A percentile compares a stretch with the other conserved stretches of the same genome.
These are phyloP conservation scores for Casuarina glauca DNA, from an alignment of 306 rosid genomes.

Conservation along the genomic window DNA sequence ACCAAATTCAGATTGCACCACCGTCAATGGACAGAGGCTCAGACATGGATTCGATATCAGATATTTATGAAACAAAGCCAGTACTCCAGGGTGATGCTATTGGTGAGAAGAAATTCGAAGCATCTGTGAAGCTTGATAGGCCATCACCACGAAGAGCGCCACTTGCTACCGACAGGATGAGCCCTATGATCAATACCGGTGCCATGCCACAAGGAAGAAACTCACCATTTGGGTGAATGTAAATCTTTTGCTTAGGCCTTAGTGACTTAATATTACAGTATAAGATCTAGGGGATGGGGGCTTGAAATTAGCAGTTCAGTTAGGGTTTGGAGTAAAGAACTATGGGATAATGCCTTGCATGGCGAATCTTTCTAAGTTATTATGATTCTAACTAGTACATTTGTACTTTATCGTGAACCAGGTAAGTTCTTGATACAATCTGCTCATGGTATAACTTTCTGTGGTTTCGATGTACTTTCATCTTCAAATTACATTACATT, in stretches of 20 bases:
- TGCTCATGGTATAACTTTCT: too few species aligned
- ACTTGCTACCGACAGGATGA: slow-evolving; percentile 60
- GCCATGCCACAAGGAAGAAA: slow-evolving; percentile 59
- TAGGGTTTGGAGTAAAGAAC: slow-evolving; percentile 29
- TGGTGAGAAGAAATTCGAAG: slow-evolving; percentile 54
- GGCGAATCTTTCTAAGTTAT: slow-evolving; percentile 47
- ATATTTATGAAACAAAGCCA: slow-evolving; percentile 72
- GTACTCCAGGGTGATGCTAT: slow-evolving; percentile 43
- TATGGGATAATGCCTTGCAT: slow-evolving; percentile 67
- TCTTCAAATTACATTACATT: not conserved
- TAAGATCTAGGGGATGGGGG: slow-evolving; percentile 59
- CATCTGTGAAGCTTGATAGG: slow-evolving; percentile 70
- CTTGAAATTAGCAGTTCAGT: slow-evolving; percentile 32
- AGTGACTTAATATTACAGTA: slow-evolving; percentile 40
- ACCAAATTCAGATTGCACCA: slow-evolving; percentile 60
- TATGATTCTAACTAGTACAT: slow-evolving; percentile 34
- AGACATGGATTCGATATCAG: slow-evolving; percentile 66
- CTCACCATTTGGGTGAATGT: slow-evolving; percentile 65
- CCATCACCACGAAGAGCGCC: slow-evolving; percentile 72
- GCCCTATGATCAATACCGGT: slow-evolving; percentile 65
- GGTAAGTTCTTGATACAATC: slow-evolving; percentile 21
- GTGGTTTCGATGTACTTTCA: too few species aligned
- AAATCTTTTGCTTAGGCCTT: slow-evolving; percentile 22
- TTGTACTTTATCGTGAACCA: slow-evolving; percentile 42
- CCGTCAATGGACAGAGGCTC: slow-evolving; percentile 53